These are phyloP conservation scores for Albifimbria verrucaria DNA, from an alignment of 2,329 filamentous ascomycete species.

Conservation along the genomic window DNA sequence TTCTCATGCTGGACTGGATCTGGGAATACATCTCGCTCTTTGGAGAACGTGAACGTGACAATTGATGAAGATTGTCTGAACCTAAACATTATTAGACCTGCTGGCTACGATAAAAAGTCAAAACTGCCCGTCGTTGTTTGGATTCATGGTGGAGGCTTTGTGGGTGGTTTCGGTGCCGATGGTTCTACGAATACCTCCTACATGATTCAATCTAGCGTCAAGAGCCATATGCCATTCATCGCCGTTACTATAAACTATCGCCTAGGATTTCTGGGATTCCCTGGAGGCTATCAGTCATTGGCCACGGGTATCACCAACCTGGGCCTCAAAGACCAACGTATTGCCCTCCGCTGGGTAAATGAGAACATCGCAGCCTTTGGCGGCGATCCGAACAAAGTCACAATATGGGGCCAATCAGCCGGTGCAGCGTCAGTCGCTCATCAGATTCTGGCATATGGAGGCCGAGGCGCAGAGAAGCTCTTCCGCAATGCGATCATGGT, in stretches of 20 bases:
- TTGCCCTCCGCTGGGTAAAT: constrained; percentile 44
- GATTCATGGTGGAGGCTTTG: constrained; percentile 46
- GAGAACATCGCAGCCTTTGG: constrained; percentile 44
- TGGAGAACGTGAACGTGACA: constrained; percentile 12
- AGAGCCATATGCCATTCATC: constrained; percentile 44
- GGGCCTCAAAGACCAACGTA: constrained; percentile 44
- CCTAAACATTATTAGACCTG: constrained; percentile 57
- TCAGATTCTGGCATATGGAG: constrained; percentile 46
- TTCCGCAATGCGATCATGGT: background rate
- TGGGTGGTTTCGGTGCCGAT: constrained; percentile 21
- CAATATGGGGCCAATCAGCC: constrained; percentile 50
- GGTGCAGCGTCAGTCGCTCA: constrained; percentile 42
- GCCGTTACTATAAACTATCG: constrained; percentile 48
- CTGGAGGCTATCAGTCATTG: constrained; percentile 36
- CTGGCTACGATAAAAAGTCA: constrained; percentile 33
- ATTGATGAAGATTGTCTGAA: constrained; percentile 57
- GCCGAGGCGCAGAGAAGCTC: constrained; percentile 13
- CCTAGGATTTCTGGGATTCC: constrained; percentile 43
- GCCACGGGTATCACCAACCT: constrained; percentile 43
- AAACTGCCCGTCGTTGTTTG: constrained; percentile 55
- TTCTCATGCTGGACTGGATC: constrained; percentile 48
- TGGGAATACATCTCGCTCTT: constrained; percentile 16
- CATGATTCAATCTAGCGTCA: constrained; percentile 46
- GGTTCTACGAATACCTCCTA: constrained; percentile 53
- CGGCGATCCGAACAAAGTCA: constrained; percentile 43